These are phyloP conservation scores for Thielaviopsis euricoi DNA, from an alignment of 2,329 filamentous ascomycete species.

Conservation along the genomic window DNA sequence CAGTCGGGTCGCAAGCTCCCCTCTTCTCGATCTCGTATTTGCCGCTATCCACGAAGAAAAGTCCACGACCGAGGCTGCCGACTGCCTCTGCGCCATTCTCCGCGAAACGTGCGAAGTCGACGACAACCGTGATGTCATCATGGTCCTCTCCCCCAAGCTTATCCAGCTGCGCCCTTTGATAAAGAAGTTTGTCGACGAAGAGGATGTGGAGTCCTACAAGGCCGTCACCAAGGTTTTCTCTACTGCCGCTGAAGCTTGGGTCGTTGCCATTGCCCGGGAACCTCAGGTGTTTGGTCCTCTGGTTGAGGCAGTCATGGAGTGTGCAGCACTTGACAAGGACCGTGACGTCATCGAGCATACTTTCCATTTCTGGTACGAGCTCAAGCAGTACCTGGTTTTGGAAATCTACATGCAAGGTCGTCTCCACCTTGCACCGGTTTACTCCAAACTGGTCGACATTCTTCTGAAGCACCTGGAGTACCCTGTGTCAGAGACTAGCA, in stretches of 20 bases:
- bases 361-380: slow-evolving; percentile 95
- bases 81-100: slow-evolving; percentile 84
- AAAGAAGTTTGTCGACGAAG: slow-evolving; percentile 53
- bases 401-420: slow-evolving; percentile 78
- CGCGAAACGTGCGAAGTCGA: slow-evolving; percentile 88
- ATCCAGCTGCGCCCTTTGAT: slow-evolving; percentile 65
- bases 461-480: slow-evolving; percentile 84
- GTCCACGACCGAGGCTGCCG: slow-evolving; percentile 75
- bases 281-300: slow-evolving; percentile 66
- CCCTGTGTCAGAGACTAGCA: slow-evolving; percentile 55
- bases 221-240: slow-evolving; percentile 80
- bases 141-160: slow-evolving; percentile 66
- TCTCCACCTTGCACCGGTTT: slow-evolving; percentile 61
- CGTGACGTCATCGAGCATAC: slow-evolving; percentile 85
- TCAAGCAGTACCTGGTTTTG: slow-evolving; percentile 88
- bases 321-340: slow-evolving; percentile 71
- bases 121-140: slow-evolving; percentile 68
- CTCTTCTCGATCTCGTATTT: slow-evolving; percentile 67
- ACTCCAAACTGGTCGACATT: slow-evolving; percentile 78
- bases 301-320: slow-evolving; percentile 85
- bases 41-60: slow-evolving; percentile 57
- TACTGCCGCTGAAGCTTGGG: slow-evolving; percentile 89
- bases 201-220: slow-evolving; percentile 75
- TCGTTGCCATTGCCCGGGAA: slow-evolving; percentile 73
- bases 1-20: slow-evolving; percentile 65